Conservation (phyloP, 257 asterid species). For the Salvia miltiorrhiza region DNA sequence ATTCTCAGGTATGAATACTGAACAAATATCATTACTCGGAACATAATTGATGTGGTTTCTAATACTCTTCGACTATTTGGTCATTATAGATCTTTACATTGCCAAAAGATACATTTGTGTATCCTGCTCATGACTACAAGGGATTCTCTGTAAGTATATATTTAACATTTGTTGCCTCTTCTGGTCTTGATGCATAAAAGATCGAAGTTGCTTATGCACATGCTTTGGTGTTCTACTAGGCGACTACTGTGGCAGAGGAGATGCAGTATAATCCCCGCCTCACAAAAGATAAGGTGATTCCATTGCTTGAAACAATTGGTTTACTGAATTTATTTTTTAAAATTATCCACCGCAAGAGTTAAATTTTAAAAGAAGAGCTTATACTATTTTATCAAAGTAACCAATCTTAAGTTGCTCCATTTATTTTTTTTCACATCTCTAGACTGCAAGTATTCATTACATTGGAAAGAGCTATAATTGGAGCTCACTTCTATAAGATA, state of each 20-base stretch:
- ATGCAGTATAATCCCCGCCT: slow-evolving; percentile 78
- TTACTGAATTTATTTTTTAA: not conserved
- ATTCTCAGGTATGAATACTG: slow-evolving; percentile 69
- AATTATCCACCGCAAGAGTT: not conserved
- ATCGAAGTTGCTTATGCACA: slow-evolving; percentile 21
- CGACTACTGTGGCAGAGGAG: slow-evolving; percentile 89
- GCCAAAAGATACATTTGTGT: slow-evolving; percentile 78
- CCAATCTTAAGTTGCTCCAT: not conserved
- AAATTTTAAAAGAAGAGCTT: no score
- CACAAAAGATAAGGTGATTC: slow-evolving; percentile 75
- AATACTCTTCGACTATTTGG: not conserved
- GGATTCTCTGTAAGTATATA: slow-evolving; percentile 77
- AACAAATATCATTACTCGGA: not conserved
- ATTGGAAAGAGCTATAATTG: no score
- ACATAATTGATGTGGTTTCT: not conserved
- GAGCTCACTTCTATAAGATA: not conserved
- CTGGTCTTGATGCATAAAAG: not conserved
- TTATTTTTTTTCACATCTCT: not conserved
- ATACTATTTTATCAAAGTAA: no score
- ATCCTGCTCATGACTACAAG: slow-evolving; percentile 98
- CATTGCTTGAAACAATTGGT: not conserved
- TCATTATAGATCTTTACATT: slow-evolving; percentile 69
- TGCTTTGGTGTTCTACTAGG: slow-evolving; percentile 38
- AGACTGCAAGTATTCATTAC: no score
- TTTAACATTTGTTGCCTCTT: not conserved